phyloP scores from a whole-genome alignment of 352 stramenopile species.

The Globisporangium splendens region DNA sequence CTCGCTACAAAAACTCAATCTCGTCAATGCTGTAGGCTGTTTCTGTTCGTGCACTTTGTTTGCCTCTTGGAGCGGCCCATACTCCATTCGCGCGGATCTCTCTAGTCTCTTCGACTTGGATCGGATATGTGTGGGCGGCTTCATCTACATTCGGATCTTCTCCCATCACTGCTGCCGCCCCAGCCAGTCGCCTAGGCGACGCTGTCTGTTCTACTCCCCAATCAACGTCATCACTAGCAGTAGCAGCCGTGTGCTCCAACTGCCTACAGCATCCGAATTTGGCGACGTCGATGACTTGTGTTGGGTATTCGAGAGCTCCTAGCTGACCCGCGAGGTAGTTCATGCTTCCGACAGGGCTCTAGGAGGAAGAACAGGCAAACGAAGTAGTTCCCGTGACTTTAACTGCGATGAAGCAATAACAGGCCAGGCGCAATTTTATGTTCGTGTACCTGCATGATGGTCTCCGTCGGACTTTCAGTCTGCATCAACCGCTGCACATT shows the following conservation, averaged over 20 bases:
- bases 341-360: conserved; percentile 42
- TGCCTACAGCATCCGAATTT: not conserved
- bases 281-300: conserved; percentile 37
- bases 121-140: not conserved
- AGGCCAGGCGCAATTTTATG: conserved; percentile 1
- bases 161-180: not conserved
- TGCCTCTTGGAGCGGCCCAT: not conserved
- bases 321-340: conserved; percentile 41
- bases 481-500: conserved; percentile 1
- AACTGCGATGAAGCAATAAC: not conserved
- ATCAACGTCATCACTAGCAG: not conserved
- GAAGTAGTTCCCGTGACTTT: not conserved
- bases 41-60: too few species aligned
- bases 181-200: not conserved
- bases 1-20: not conserved
- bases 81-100: not conserved
- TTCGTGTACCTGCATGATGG: not conserved
- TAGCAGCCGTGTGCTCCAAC: not conserved
- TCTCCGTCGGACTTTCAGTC: not conserved
- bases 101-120: not conserved
- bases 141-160: not conserved
- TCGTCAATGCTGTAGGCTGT: not conserved
- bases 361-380: not conserved
- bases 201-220: not conserved
- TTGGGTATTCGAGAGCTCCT: conserved; percentile 25